A percentile compares a stretch with the other conserved stretches of the same genome.
phyloP scores from a whole-genome alignment of 139 green algal genomes.

The Picochlorum sp. region DNA sequence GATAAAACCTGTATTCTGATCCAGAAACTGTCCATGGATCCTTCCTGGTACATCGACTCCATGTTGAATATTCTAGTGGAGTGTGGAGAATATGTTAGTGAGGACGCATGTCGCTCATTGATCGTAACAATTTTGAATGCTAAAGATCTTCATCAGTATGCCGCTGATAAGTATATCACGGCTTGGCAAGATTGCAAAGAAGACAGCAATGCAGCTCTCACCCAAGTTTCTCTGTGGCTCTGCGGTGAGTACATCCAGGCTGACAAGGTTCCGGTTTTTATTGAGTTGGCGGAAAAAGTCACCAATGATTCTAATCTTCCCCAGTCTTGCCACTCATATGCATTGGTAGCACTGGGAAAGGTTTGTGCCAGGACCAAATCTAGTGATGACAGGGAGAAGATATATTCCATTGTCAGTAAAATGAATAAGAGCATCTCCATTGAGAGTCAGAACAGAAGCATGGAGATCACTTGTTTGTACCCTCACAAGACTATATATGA shows the following conservation, averaged over 20 bases:
- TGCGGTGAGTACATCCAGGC: conserved; percentile 72
- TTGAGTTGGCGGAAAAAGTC: conserved; percentile 52
- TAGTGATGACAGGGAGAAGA: conserved; percentile 19
- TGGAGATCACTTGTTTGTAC: conserved; percentile 72
- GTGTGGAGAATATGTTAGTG: conserved; percentile 71
- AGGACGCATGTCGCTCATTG: conserved; percentile 69
- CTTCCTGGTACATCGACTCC: conserved; percentile 88
- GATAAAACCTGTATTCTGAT: conserved; percentile 82
- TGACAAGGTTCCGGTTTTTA: conserved; percentile 40
- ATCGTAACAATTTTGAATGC: conserved; percentile 83
- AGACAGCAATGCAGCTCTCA: conserved; percentile 36
- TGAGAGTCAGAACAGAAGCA: conserved; percentile 72
- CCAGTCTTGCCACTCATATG: conserved; percentile 43
- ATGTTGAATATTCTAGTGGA: conserved; percentile 65
- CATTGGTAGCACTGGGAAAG: conserved; percentile 80
- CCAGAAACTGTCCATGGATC: conserved; percentile 76
- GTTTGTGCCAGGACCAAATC: conserved; percentile 56
- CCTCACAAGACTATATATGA: conserved; percentile 37
- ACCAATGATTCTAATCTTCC: neutral
- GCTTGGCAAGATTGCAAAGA: conserved; percentile 25
- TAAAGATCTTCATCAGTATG: conserved; percentile 74
- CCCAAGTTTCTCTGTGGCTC: conserved; percentile 63
- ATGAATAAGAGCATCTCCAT: conserved; percentile 41
- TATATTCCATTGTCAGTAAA: conserved; percentile 35
- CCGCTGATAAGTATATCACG: conserved; percentile 39